Evolutionary conservation across 495 filamentous ascomycete genomes (phyloP), one percentile per base, ranked within the genome.

Genomic region (Amphirosellinia nigrospora): DNA sequence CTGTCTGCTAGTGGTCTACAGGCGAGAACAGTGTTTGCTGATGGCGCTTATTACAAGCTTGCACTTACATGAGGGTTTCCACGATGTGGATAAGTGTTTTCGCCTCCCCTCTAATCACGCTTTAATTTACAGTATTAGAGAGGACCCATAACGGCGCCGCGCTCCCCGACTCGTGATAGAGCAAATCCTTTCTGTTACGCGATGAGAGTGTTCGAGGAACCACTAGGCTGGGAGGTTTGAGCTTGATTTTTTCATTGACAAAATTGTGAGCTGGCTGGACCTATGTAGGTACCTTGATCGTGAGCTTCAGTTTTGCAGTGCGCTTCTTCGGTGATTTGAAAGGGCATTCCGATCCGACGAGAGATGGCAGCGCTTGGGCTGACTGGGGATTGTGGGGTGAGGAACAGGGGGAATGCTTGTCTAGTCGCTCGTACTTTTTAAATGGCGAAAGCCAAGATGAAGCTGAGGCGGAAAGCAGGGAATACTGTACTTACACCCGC

Each of bases 141-240:
- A 53, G 63, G 63, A 65, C 21, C 63, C 63, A 65, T 65, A 65
- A 64, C 45, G 36, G 58, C 58, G 58, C 58, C 58, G 30, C 19
- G 10, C n/a, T 41, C 30, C 46, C 28, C 63, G 63, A 53, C 63
- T 41, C 63, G 63, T 65, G 63, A 65, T 46, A 34, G n/a, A 39
- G 63, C n/a, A 65, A 46, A 65, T 65, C 63, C 32, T 41, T 65
- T 34, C 28, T 39, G 21, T 39, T 52, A 30, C 13, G n/a, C 15
- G 45, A 52, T 23, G 28, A 39, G 23, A 60, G 5, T 6, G 23
- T 26, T 16, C 5, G 30, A 45, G 5, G 26, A 23, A 21, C 10
- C 21, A 19, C 36, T 16, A 28, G 36, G 36, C 36, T 8, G 13
- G 23, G 58, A 61, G 21, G 58, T 21, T 43, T 34, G 60, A 13